Base-by-base conservation (phyloP, 345 rosid genomes). In the Linum usitatissimum region DNA sequence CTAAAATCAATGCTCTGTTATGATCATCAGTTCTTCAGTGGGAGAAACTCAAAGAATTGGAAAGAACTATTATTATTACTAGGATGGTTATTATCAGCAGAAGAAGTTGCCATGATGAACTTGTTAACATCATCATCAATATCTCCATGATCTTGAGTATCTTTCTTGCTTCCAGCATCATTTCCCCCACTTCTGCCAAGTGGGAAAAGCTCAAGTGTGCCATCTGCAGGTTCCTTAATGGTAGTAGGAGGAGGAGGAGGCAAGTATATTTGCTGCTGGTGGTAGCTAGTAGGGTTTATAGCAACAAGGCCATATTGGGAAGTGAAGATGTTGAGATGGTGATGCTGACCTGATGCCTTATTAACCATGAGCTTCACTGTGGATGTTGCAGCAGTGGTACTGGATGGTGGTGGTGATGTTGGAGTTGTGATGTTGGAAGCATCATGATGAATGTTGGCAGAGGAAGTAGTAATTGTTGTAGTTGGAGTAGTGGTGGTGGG, bases 31-130 rank as follows among this genome's bases (percentile, higher is more conserved):
- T 81, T 81, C 77, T 86, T 88, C 81, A 88, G 6, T 13, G 96
- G 96, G 60, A 88, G 86, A 73, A 88, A 88, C 75, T 88, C 96
- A 70, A 82, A 88, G 67, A 86, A 88, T 72, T 78, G 86, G 67
- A 55, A 74, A 70, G 75, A 10, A 54, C 7, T 14, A 18, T n/a
- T 54, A 18, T n/a, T 54, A 54, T n/a, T 6, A 19, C 23, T 54
- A 21, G 3, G 8, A 9, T 9, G 19, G 57, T 15, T 14, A 8
- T 21, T 21, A 18, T 14, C 57, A n/a, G 21, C 72, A 9, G 74
- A 61, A 23, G 69, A 64, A 65, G 72, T 69, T 71, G 12, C 78
- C 63, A 64, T 69, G 4, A 54, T n/a, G 23, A n/a, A 23, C 28
- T 23, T 23, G 28, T 23, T 23, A 23, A 23, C 28, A 23, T 23